phyloP scores from a whole-genome alignment of 345 rosid species.

The Populus euphratica region DNA sequence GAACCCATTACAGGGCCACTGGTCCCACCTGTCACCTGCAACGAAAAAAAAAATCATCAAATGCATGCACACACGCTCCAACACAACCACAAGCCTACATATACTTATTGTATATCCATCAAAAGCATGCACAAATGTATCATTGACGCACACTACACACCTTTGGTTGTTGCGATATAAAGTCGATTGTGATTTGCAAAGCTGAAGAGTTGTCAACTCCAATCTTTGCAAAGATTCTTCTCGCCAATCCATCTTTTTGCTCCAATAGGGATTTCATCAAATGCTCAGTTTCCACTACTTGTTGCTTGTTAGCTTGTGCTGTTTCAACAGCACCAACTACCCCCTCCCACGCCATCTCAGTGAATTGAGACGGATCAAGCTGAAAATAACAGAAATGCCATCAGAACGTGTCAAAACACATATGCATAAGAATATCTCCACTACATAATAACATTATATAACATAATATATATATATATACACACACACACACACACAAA shows the following conservation, averaged over 20 bases:
- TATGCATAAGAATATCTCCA: too few species aligned
- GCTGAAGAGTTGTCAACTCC: constrained; percentile 66
- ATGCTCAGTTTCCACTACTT: constrained; percentile 79
- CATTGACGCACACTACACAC: constrained; percentile 3
- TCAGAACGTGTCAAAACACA: neutral
- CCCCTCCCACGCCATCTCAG: constrained; percentile 95
- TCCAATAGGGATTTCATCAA: constrained; percentile 90
- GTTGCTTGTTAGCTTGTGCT: constrained; percentile 58
- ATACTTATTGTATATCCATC: too few species aligned
- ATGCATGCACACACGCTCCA: neutral
- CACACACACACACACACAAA: too few species aligned
- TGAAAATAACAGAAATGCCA: constrained; percentile 8
- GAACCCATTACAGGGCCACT: constrained; percentile 67
- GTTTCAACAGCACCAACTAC: constrained; percentile 64
- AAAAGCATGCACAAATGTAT: neutral
- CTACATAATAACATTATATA: too few species aligned
- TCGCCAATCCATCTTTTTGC: constrained; percentile 82
- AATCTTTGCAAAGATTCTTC: constrained; percentile 73
- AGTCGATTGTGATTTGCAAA: constrained; percentile 60
- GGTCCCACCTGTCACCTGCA: constrained; percentile 62
- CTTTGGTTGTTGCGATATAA: constrained; percentile 73
- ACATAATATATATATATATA: neutral
- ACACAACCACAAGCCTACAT: too few species aligned
- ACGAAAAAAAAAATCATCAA: neutral
- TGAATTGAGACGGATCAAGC: constrained; percentile 59